Evolutionary conservation across 768 basidiomycete species (phyloP), one percentile per base, ranked within the genome.

Genomic region (Mycena galericulata): DNA sequence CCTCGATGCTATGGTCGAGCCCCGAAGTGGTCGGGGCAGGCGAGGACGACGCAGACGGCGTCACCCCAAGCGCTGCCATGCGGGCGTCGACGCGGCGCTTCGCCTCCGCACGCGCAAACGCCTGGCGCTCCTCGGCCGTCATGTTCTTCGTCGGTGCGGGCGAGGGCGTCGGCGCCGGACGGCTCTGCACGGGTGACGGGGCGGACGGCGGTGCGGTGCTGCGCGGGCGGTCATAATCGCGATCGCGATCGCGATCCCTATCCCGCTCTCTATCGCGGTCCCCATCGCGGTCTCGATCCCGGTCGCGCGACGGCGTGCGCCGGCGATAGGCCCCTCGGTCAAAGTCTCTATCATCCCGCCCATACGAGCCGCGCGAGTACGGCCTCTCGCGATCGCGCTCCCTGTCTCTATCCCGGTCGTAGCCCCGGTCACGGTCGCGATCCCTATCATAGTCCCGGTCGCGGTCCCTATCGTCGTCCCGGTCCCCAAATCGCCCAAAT

Each of bases 41-140:
- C 86, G 72, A 0, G 85, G 57, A 26, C 15, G 57, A 20, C 15
- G 65, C 27, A 7, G 61, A 58, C 12, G 67, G 61, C 14, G 67
- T 84, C 20, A 98, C 87, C 7, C 97, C 97, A 12, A 98, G 86
- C 0, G 92, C 92, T 41, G 89, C 88, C 85, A 92, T 95, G 34
- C 97, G 92, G 20, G 90, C 95, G 72, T 94, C 89, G 22, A 98
- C 89, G 43, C 93, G 89, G 17, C 90, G 86, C 73, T 92, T 89
- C 1, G 95, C 97, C 75, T 97, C 90, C 0, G 89, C 90, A 18
- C 89, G 88, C 67, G 92, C 88, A 76, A 84, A 95, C 0, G 93
- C 95, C 46, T 87, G 83, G 4, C 95, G 89, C 74, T 98, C 93
- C 69, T 91, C 96, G 0, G 91, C 82, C 0, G 95, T 91, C 95